Conservation (phyloP, 768 basidiomycete species). For the Tremella yokohamensis region DNA sequence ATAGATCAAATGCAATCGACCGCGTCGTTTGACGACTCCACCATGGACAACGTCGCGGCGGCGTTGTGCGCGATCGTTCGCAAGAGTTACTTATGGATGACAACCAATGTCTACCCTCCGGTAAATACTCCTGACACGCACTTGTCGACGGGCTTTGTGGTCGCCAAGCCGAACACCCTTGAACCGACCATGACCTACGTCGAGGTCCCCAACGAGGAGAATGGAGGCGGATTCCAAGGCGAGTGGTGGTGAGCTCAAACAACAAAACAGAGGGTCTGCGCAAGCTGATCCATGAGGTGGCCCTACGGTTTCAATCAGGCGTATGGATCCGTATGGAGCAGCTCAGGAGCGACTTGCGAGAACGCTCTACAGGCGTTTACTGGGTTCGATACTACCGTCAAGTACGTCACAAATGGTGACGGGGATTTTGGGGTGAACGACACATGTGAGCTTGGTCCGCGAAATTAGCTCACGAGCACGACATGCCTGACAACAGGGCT, state of each 20-base stretch:
- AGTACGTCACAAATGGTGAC: neutral
- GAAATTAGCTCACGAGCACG: neutral
- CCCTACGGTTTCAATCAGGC: neutral
- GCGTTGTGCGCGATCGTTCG: neutral
- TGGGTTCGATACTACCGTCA: neutral
- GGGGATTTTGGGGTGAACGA: neutral
- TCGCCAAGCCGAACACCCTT: neutral
- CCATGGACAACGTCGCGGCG: neutral
- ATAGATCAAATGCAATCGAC: slow-evolving; percentile 1
- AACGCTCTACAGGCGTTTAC: neutral
- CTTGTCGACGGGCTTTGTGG: neutral
- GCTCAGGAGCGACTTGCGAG: neutral
- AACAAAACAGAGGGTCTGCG: too few species aligned
- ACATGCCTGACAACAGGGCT: neutral
- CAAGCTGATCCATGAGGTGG: neutral
- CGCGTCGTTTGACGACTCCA: neutral
- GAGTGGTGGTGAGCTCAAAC: too few species aligned
- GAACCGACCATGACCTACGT: neutral
- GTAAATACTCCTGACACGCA: neutral
- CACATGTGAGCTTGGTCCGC: neutral
- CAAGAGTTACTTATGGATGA: neutral
- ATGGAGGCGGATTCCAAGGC: neutral
- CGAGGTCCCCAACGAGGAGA: neutral
- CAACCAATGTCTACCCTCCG: neutral
- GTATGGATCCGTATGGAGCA: neutral